Evolutionary conservation across 768 basidiomycete species (phyloP).

Genomic region (Antrodiella citrinella): DNA sequence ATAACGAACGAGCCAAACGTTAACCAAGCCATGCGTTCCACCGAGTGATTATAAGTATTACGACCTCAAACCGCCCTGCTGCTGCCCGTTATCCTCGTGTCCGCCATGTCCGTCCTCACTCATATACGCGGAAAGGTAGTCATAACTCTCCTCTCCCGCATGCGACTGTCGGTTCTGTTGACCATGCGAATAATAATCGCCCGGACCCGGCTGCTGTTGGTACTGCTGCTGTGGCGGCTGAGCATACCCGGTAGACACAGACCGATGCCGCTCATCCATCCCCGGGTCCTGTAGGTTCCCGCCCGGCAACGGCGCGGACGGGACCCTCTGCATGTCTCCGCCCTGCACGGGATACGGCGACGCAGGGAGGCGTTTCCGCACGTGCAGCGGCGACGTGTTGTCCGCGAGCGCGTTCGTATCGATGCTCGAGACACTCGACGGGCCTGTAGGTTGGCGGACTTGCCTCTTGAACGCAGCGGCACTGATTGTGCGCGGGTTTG

Average conservation of each 20-base stretch:
- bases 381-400: constrained; percentile 33
- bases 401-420: constrained; percentile 27
- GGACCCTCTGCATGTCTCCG: constrained; percentile 1
- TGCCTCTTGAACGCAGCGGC: constrained; percentile 66
- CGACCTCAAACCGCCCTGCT: background rate
- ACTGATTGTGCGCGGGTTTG: constrained; percentile 50
- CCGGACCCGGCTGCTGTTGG: background rate
- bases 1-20: no score
- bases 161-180: constrained; percentile 9
- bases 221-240: constrained; percentile 2
- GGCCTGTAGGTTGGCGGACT: constrained; percentile 22
- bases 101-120: constrained; percentile 3
- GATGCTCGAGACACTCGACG: background rate
- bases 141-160: constrained; percentile 42
- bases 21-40: no score
- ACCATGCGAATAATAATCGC: constrained; percentile 7
- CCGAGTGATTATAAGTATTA: no score
- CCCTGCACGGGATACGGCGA: constrained; percentile 29
- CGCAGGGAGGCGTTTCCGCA: constrained; percentile 42
- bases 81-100: background rate
- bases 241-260: constrained; percentile 12
- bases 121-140: constrained; percentile 51
- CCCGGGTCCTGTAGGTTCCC: background rate
- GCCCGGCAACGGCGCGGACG: constrained; percentile 1
- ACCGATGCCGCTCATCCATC: constrained; percentile 8